Evolutionary conservation across 2,329 filamentous ascomycete species (phyloP), one percentile per base, ranked within the genome.

Genomic region (Teratosphaeria nubilosa): DNA sequence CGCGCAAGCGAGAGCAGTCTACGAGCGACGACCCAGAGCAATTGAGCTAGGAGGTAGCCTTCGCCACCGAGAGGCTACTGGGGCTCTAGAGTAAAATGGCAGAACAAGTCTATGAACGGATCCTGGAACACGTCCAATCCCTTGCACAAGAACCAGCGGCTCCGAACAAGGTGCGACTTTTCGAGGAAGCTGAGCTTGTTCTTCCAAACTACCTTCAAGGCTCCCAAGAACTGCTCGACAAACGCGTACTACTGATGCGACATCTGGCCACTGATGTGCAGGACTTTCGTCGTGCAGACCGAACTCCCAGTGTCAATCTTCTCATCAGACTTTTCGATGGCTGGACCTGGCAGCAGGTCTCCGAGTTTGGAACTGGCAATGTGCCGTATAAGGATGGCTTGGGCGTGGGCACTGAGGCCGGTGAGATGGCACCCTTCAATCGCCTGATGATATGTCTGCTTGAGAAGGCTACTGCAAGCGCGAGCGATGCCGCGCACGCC

Each of bases 401-500:
- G 48, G 58, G 78, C 72, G 53, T 80, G 62, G 65, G 75, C 64
- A 48, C 41, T 9, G 41, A 48, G 3, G 20, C 5, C 4, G 70
- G 78, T 2, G 64, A 65, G 24, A 70, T 71, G 68, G 58, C 65
- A 1, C 71, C 81, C 0, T 79, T 85, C 66, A 84, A 86, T 62
- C 67, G 77, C 5, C 72, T 85, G 24, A 79, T 80, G 54, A 72
- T 86, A 9, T 76, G 77, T 1, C 68, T 86, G 37, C 70, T 86
- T 48, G 74, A 74, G 37, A 86, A 85, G 65, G 83, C 83, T 3
- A 75, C 78, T 9, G 63, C 70, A 14, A 75, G 72, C 41, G 72
- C 77, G 5, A 77, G 75, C 51, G 80, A 85, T 72, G 80, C 81
- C 24, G 82, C 82, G 22, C 79, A 80, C 53, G 76, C 86, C 31